Evolutionary conservation across 805 yeast genomes (phyloP).

Genomic region (Vanderwaltozyma verrucispora): DNA sequence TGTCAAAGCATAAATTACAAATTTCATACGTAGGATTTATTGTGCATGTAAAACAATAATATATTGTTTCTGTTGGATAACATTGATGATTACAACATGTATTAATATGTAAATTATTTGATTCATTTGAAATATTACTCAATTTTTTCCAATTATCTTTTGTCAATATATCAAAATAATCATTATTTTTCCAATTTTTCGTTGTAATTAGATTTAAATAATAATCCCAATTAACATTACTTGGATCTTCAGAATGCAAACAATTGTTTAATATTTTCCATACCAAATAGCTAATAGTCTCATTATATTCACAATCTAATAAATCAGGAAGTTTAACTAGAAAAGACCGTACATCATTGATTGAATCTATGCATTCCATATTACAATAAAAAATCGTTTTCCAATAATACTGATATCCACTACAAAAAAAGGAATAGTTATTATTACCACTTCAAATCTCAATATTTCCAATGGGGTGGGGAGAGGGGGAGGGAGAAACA

Average conservation of each 20-base stretch:
- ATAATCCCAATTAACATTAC: slow-evolving; percentile 17
- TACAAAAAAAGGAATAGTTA: too few relatives aligned
- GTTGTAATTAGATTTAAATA: slow-evolving; percentile 11
- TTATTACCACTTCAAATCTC: too few relatives aligned
- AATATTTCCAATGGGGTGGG: too few relatives aligned
- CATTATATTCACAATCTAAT: slow-evolving; percentile 18
- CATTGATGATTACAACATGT: slow-evolving; percentile 21
- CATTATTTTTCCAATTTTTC: slow-evolving; percentile 14
- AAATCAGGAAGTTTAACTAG: slow-evolving; percentile 19
- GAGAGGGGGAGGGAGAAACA: too few relatives aligned
- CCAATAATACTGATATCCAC: background rate
- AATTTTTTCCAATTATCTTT: slow-evolving; percentile 12
- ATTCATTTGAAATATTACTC: background rate
- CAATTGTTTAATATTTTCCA: slow-evolving; percentile 20
- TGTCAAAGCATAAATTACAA: slow-evolving; percentile 66
- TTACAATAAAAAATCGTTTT: background rate
- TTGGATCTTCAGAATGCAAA: slow-evolving; percentile 5
- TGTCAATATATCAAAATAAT: slow-evolving; percentile 9
- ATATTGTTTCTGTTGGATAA: slow-evolving; percentile 22
- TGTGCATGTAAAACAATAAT: slow-evolving; percentile 26
- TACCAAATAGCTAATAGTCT: slow-evolving; percentile 16
- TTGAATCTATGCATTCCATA: background rate
- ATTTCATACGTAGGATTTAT: slow-evolving; percentile 30
- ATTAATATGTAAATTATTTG: slow-evolving; percentile 13
- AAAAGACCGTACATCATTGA: slow-evolving; percentile 16